Conservation (phyloP, 2,329 filamentous ascomycete species). For the Diaporthe aspalathi region DNA sequence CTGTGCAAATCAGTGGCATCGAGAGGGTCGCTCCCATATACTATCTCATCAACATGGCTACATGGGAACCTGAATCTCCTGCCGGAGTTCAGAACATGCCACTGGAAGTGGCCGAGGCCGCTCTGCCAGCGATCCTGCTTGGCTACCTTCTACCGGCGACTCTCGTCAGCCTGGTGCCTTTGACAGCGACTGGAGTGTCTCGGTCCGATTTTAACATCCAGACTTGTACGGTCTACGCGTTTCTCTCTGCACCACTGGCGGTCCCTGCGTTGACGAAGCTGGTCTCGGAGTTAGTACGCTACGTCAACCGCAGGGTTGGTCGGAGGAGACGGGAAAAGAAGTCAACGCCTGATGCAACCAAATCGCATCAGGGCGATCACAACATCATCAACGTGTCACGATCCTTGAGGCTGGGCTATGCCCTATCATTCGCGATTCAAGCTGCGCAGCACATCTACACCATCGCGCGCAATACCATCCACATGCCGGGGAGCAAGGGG, state of each 20-base stretch:
- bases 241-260: slow-evolving; percentile 20
- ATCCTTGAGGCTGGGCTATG: slow-evolving; percentile 19
- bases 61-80: background rate
- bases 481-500: background rate
- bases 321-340: too few relatives aligned
- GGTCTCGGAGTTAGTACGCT: background rate
- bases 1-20: slow-evolving; percentile 30
- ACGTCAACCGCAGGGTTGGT: background rate
- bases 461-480: background rate
- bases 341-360: background rate
- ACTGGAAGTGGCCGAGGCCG: slow-evolving; percentile 17
- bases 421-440: slow-evolving; percentile 16
- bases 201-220: slow-evolving; percentile 24
- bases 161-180: slow-evolving; percentile 18
- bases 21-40: slow-evolving; percentile 33
- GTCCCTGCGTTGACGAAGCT: slow-evolving; percentile 27
- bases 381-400: background rate
- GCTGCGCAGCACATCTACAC: slow-evolving; percentile 23
- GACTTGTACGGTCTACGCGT: slow-evolving; percentile 14
- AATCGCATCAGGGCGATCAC: too few relatives aligned
- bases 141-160: slow-evolving; percentile 30
- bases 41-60: slow-evolving; percentile 20
- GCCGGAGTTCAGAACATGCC: background rate
- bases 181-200: slow-evolving; percentile 37
- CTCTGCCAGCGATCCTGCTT: slow-evolving; percentile 26